phyloP scores from a whole-genome alignment of 1,139 yeast genomes.

The Magnusiomyces tetraspermus region DNA sequence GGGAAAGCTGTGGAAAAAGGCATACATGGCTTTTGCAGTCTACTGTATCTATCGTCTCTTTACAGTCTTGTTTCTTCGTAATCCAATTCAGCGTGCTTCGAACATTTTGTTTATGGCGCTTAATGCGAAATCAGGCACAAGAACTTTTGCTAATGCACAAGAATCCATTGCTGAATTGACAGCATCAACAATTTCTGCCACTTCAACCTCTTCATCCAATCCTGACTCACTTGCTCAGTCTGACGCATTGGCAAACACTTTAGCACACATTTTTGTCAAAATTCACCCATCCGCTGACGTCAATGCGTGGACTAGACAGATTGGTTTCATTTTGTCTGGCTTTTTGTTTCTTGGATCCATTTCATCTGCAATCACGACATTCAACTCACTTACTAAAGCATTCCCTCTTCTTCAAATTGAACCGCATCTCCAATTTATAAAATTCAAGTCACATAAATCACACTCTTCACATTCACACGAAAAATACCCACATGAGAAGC shows the following conservation, averaged over 20 bases:
- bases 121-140: conserved; percentile 2
- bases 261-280: conserved; percentile 37
- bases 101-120: conserved; percentile 6
- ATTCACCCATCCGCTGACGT: conserved; percentile 28
- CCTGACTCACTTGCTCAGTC: conserved; percentile 11
- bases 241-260: conserved; percentile 44
- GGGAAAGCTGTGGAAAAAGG: conserved; percentile 26
- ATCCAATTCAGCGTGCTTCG: conserved; percentile 20
- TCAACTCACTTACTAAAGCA: conserved; percentile 25
- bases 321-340: conserved; percentile 57
- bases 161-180: background rate
- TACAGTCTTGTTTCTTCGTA: conserved; percentile 34
- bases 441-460: conserved; percentile 2
- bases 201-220: conserved; percentile 10
- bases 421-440: background rate
- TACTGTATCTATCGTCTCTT: conserved; percentile 59
- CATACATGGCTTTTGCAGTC: conserved; percentile 38
- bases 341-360: conserved; percentile 58
- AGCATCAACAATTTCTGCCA: conserved; percentile 9
- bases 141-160: background rate
- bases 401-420: conserved; percentile 22
- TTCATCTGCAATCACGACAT: conserved; percentile 28
- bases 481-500: too few species aligned
- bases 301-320: conserved; percentile 51
- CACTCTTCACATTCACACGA: conserved; percentile 7